Conservation (phyloP, 768 basidiomycete species). For the Rhodotorula paludigena region DNA sequence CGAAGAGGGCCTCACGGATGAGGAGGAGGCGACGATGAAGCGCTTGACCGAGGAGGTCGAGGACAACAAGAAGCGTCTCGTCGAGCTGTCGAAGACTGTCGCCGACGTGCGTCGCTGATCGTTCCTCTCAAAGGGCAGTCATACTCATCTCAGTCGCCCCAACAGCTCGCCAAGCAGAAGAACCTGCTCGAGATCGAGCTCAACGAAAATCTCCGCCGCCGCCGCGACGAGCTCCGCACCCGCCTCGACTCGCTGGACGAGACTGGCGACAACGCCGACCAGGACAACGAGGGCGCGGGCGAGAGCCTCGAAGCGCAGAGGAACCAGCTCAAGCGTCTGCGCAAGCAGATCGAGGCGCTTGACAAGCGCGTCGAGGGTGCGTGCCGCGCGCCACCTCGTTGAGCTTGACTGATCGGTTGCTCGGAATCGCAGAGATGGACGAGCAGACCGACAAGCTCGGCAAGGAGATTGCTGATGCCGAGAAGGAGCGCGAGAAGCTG, state of each 20-base stretch:
- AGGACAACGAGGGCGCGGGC: conserved; percentile 51
- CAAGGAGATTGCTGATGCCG: conserved; percentile 37
- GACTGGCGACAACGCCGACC: conserved; percentile 14
- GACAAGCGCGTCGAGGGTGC: conserved; percentile 62
- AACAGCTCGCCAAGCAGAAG: conserved; percentile 67
- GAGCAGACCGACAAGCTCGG: conserved; percentile 34
- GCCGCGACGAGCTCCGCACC: conserved; percentile 67
- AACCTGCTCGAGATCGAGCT: conserved; percentile 85
- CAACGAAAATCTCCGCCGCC: conserved; percentile 76
- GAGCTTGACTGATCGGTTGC: conserved; percentile 51
- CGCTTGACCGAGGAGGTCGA: conserved; percentile 71
- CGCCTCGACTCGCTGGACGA: conserved; percentile 67
- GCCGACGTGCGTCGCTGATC: conserved; percentile 70
- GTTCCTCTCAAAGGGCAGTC: neutral
- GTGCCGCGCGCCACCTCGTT: no score
- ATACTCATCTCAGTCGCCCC: neutral
- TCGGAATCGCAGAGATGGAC: conserved; percentile 56
- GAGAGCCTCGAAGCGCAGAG: conserved; percentile 65
- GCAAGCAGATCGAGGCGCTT: conserved; percentile 61
- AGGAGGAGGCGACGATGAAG: conserved; percentile 66
- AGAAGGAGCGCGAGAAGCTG: conserved; percentile 60
- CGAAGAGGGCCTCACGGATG: conserved; percentile 58
- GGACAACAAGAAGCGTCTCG: conserved; percentile 61
- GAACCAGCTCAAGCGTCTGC: conserved; percentile 65
- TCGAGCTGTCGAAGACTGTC: conserved; percentile 63